Evolutionary conservation across 1,284 basidiomycete species (phyloP).

Genomic region (Puccinia coronata): DNA sequence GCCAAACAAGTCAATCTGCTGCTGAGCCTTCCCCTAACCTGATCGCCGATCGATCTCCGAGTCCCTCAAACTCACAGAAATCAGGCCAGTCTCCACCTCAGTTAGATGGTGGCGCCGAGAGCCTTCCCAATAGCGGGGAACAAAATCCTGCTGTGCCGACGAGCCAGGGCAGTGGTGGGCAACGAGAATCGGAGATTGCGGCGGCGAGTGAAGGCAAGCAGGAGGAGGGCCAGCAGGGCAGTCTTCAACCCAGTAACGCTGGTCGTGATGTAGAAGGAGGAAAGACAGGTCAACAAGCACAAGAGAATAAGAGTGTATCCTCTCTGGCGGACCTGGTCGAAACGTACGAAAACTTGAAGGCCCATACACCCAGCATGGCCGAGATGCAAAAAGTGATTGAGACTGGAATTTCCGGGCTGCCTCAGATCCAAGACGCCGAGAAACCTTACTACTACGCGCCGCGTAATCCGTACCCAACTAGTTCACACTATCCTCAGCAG

Average conservation of each 20-base stretch:
- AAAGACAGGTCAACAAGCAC: neutral
- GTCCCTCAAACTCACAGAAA: slow-evolving; percentile 39
- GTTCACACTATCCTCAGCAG: slow-evolving; percentile 91
- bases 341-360: slow-evolving; percentile 90
- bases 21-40: slow-evolving; percentile 12
- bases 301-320: slow-evolving; percentile 64
- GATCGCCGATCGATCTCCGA: slow-evolving; percentile 34
- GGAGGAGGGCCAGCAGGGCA: slow-evolving; percentile 8
- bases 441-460: slow-evolving; percentile 97
- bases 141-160: neutral
- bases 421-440: slow-evolving; percentile 90
- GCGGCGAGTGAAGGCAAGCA: slow-evolving; percentile 12
- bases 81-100: slow-evolving; percentile 37
- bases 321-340: slow-evolving; percentile 88
- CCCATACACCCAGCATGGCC: slow-evolving; percentile 69
- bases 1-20: slow-evolving; percentile 24
- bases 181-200: neutral
- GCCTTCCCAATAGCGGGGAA: slow-evolving; percentile 17
- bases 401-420: slow-evolving; percentile 80
- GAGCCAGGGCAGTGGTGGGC: neutral
- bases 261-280: slow-evolving; percentile 20
- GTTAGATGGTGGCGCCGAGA: slow-evolving; percentile 5
- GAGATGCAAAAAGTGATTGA: slow-evolving; percentile 82
- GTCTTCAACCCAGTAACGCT: slow-evolving; percentile 10
- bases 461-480: slow-evolving; percentile 84